A percentile compares a stretch with the other conserved stretches of the same genome.
Evolutionary conservation across 1,284 basidiomycete genomes (phyloP).

Genomic region (Cutaneotrichosporon dermatis): DNA sequence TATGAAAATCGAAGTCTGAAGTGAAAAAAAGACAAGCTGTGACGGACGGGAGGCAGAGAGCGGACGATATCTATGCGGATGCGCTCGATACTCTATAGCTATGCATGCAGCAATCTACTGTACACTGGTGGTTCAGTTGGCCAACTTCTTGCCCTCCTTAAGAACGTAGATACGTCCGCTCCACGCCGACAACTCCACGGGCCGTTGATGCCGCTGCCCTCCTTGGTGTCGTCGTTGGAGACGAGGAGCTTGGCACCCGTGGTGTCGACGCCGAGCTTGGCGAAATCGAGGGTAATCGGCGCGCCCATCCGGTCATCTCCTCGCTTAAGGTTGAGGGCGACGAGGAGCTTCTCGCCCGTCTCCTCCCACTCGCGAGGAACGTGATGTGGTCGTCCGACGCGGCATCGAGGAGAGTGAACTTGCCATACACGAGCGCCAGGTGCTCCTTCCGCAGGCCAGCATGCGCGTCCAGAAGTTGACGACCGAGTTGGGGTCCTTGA

Average conservation of each 20-base stretch:
- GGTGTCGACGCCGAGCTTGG: constrained; percentile 19
- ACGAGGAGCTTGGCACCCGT: constrained; percentile 25
- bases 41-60: too few species aligned
- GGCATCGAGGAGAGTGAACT: constrained; percentile 52
- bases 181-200: constrained; percentile 22
- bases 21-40: too few species aligned
- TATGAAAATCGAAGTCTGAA: too few species aligned
- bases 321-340: constrained; percentile 56
- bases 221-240: constrained; percentile 22
- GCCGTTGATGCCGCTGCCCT: constrained; percentile 13
- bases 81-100: too few species aligned
- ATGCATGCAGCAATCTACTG: too few species aligned
- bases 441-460: constrained; percentile 59
- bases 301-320: constrained; percentile 20
- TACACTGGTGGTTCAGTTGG: too few species aligned
- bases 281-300: constrained; percentile 6
- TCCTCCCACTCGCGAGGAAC: constrained; percentile 50
- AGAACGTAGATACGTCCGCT: constrained; percentile 31
- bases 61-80: too few species aligned
- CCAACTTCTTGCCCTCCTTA: constrained; percentile 5
- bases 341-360: constrained; percentile 44
- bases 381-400: constrained; percentile 55
- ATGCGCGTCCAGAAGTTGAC: constrained; percentile 60
- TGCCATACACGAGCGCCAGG: constrained; percentile 53
- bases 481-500: constrained; percentile 55